Percentiles rank a stretch among this genome's conserved stretches.
phyloP scores from a whole-genome alignment of 176 grass and related monocot genomes.

The Oryza officinalis region DNA sequence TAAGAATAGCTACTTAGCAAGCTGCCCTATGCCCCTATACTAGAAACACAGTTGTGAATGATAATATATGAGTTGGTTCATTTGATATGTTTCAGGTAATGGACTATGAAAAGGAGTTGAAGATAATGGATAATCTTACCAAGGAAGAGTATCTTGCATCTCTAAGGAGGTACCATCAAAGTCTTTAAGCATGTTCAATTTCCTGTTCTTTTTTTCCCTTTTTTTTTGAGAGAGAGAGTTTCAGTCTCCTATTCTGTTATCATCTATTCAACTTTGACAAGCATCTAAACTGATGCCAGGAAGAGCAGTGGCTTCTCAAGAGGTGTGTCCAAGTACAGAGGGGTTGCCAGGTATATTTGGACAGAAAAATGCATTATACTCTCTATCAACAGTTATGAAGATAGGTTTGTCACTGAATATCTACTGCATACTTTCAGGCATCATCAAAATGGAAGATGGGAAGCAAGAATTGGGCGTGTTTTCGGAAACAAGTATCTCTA shows the following conservation, averaged over 20 bases:
- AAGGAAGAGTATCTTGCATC: constrained; percentile 81
- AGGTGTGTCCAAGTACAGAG: constrained; percentile 76
- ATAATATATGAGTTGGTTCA: background rate
- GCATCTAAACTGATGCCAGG: constrained; percentile 29
- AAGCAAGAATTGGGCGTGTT: constrained; percentile 70
- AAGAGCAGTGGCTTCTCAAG: constrained; percentile 76
- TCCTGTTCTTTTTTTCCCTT: background rate
- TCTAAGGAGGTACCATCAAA: constrained; percentile 45
- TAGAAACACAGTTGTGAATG: background rate
- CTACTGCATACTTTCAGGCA: constrained; percentile 40
- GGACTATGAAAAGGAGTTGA: constrained; percentile 66
- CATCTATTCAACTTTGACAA: background rate
- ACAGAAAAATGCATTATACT: background rate
- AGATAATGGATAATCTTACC: constrained; percentile 68
- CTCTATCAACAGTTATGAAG: background rate
- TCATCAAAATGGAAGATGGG: constrained; percentile 81
- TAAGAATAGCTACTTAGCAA: too few relatives aligned
- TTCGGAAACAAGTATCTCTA: constrained; percentile 80
- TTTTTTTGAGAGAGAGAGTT: too few relatives aligned
- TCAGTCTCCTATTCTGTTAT: too few relatives aligned
- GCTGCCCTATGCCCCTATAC: too few relatives aligned
- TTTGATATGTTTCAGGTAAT: constrained; percentile 36
- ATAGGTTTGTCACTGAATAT: background rate
- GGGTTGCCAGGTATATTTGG: constrained; percentile 55
- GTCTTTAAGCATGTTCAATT: background rate